Base-by-base conservation (phyloP, 192 early-diverging fungal genomes). In the Linnemannia schmuckeri region DNA sequence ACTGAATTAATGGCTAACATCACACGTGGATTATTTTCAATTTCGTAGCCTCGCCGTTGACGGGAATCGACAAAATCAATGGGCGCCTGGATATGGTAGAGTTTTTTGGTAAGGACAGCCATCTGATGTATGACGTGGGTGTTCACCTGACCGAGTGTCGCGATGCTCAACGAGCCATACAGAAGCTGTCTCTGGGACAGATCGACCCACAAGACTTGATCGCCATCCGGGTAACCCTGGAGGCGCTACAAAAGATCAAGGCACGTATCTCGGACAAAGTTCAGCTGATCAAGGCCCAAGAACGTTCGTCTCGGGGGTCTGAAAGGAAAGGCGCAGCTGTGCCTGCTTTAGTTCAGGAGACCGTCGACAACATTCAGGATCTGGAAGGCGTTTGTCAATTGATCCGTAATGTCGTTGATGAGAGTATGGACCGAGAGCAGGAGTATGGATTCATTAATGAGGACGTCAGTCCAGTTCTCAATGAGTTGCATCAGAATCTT, bases 21-120 rank as follows among this genome's bases (percentile, higher is more conserved):
- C 3, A 27, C 6, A 54, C 22, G 27, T 30, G 30, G 22, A 69
- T 40, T 70, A 40, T 35, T 46, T 78, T 76, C 6, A 20, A 27
- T 40, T 40, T 46, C 68, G 22, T 82, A 94, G 93, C 92, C 10
- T 91, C 94, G 0, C 97, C 97, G 7, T 91, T 95, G 8, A 95
- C 94, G 0, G 89, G 80, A 18, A 75, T 93, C 6, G 80, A 88
- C 52, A 89, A 92, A 37, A 96, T 98, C 74, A 94, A 95, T 69
- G 78, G 84, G 30, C 90, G 96, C 0, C 85, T 96, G 38, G 94
- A 97, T 76, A 88, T 96, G 73, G 95, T 97, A 6, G 93, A 94
- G 69, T 92, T 94, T 70, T 96, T 97, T 72, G 88, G 87, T 71
- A 52, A 90, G 0, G 87, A 93, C 24, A 86, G 88, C 22, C 88